Evolutionary conservation across 768 basidiomycete species (phyloP).

Genomic region (Gloeostereum incarnatum): DNA sequence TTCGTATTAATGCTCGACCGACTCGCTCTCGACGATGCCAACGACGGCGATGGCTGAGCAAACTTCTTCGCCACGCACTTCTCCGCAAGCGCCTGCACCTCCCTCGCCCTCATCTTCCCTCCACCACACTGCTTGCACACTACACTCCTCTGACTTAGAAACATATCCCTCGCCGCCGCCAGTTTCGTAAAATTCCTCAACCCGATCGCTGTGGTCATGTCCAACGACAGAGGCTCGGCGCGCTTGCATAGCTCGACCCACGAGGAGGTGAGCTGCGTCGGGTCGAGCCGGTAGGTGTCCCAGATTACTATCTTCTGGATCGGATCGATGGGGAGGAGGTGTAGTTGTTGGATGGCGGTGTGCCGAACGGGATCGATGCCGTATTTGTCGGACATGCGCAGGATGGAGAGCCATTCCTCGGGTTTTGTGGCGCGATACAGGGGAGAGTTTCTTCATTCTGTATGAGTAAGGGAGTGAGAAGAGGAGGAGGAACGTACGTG

Average conservation of each 20-base stretch:
- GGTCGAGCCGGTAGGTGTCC: constrained; percentile 24
- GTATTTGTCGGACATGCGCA: not conserved
- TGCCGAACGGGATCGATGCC: not conserved
- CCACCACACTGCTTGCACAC: not conserved
- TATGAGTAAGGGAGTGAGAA: not conserved
- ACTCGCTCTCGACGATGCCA: no score
- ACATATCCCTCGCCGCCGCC: constrained; percentile 21
- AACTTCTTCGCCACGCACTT: not conserved
- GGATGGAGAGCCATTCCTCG: constrained; percentile 1
- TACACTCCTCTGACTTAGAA: no score
- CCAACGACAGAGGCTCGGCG: constrained; percentile 20
- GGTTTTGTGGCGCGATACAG: not conserved
- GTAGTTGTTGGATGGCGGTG: constrained; percentile 9
- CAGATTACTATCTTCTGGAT: constrained; percentile 24
- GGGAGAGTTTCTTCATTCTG: constrained; percentile 2
- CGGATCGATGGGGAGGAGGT: constrained; percentile 19
- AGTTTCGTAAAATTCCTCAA: constrained; percentile 22
- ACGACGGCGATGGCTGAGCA: no score
- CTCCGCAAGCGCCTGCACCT: not conserved
- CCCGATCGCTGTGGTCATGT: constrained; percentile 22
- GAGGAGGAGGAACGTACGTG: not conserved
- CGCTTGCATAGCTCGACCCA: constrained; percentile 20
- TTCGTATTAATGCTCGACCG: no score
- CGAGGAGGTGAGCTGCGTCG: constrained; percentile 17
- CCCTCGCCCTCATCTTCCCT: not conserved